Conservation (phyloP, 148 eudicot species). For the Silene latifolia region DNA sequence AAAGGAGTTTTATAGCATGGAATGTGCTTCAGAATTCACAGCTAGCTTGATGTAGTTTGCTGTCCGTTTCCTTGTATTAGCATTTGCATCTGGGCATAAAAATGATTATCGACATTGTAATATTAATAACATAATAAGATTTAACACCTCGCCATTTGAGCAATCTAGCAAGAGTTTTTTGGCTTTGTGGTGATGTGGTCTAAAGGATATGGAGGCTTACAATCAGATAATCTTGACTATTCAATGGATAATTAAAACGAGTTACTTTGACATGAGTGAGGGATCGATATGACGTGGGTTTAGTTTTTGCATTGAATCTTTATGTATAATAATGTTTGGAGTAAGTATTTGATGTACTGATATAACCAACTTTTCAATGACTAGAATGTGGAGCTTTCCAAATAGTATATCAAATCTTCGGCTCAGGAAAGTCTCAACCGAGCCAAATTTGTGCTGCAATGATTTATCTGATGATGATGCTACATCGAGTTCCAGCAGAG, state of each 20-base stretch:
- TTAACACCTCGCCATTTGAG: neutral
- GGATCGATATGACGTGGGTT: no score
- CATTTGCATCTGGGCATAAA: no score
- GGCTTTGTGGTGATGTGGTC: no score
- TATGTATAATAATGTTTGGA: neutral
- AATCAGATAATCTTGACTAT: neutral
- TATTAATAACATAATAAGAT: neutral
- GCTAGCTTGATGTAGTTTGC: no score
- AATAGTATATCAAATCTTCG: constrained; percentile 35
- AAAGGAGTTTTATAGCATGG: no score
- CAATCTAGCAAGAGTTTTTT: neutral
- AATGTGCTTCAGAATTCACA: no score
- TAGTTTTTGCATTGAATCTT: no score
- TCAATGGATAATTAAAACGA: neutral
- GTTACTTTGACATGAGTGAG: no score
- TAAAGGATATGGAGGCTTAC: no score
- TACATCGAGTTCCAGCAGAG: constrained; percentile 46
- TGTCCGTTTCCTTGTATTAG: neutral
- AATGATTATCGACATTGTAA: no score
- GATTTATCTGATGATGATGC: constrained; percentile 64
- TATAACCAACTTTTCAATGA: constrained; percentile 2
- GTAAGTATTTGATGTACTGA: neutral
- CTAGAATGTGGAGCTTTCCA: constrained; percentile 45
- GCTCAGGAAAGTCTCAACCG: constrained; percentile 34
- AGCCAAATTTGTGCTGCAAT: constrained; percentile 31